Evolutionary conservation across 1,284 basidiomycete genomes (phyloP), one percentile per base, ranked within the genome.

Genomic region (Trametes hirsuta): DNA sequence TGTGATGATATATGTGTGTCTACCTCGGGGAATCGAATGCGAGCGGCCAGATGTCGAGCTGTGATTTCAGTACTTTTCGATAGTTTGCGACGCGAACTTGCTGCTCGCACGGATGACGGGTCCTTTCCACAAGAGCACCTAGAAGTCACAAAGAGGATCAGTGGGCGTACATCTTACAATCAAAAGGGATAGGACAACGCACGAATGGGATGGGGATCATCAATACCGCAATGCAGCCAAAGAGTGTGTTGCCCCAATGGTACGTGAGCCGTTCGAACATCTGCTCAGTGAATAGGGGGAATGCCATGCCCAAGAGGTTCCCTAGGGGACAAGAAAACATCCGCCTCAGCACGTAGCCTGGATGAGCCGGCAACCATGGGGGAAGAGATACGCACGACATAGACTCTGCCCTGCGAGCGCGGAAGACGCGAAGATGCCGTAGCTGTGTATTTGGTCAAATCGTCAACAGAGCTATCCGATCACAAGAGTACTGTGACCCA

Each of bases 321-420:
- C 86, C 84, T 87, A 61, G 37, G 18, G 35, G 30, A 30, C 18
- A 12, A 36, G 10, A n/a, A 1, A 15, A 50, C 21, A n/a, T n/a
- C 35, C 21, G 9, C 37, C 49, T 45, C 37, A 15, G 25, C 46
- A 36, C 42, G 22, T 30, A 48, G 30, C 30, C 30, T 5, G 8
- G 30, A 30, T 30, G 30, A 30, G 8, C 41, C 4, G 47, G n/a
- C 36, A 39, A 18, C 25, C 10, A 22, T 1, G 45, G 44, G 35
- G 25, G 53, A 22, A n/a, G 48, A 39, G 44, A 53, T 37, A 77
- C 81, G 68, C 75, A 84, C 90, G 81, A 62, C 81, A 84, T 41
- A 93, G 76, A 69, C 86, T 88, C 72, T 93, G 91, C 0, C 88
- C 91, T 0, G 91, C 91, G 18, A 92, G 75, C 1, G 91, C 90